phyloP scores from a whole-genome alignment of 2,329 filamentous ascomycete species.

The Aspergillus persii region DNA sequence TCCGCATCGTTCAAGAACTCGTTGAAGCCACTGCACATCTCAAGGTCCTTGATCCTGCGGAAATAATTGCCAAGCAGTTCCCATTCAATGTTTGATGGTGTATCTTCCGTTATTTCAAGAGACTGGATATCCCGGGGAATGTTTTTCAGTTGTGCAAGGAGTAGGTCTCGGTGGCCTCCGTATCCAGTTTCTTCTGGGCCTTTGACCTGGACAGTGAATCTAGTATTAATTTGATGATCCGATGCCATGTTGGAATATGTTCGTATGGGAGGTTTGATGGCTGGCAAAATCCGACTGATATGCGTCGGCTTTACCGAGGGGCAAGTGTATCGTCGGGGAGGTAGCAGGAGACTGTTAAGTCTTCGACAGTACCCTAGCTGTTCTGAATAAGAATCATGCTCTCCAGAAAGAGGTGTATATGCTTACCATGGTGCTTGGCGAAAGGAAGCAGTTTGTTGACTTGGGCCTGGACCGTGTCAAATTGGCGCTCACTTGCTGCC shows the following conservation, averaged over 20 bases:
- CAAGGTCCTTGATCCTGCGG: constrained; percentile 16
- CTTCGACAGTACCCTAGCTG: neutral
- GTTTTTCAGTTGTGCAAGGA: constrained; percentile 16
- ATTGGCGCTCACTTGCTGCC: too few species aligned
- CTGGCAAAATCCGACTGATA: neutral
- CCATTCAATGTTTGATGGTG: constrained; percentile 25
- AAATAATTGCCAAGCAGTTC: constrained; percentile 24
- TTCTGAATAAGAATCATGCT: neutral
- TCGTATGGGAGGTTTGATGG: neutral
- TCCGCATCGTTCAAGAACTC: constrained; percentile 24
- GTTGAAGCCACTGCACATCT: constrained; percentile 19
- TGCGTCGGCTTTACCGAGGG: neutral
- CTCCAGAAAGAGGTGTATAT: neutral
- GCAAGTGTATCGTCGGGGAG: neutral
- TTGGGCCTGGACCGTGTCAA: too few species aligned
- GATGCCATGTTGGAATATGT: neutral
- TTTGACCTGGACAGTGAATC: constrained; percentile 12
- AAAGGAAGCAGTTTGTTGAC: neutral
- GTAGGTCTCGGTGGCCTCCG: constrained; percentile 5
- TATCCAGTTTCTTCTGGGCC: constrained; percentile 7
- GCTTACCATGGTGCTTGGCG: neutral
- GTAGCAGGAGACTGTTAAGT: neutral
- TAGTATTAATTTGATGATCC: too few species aligned
- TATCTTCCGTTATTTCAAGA: constrained; percentile 19
- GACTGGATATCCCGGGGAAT: constrained; percentile 14